Conservation (phyloP, 257 asterid species). For the Solanum pimpinellifolium region DNA sequence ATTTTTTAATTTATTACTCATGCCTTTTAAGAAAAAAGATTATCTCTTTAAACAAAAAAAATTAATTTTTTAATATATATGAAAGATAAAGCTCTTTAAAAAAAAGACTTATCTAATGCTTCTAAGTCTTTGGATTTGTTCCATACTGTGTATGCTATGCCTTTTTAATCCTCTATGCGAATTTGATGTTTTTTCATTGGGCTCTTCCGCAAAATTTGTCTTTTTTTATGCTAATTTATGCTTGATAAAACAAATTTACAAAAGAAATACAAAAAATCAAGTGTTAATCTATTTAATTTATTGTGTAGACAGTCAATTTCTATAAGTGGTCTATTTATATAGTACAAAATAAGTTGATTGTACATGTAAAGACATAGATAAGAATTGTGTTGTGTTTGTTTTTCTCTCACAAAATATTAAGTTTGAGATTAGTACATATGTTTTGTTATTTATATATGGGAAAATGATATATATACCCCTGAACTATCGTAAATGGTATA, state of each 20-base stretch:
- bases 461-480: too few species aligned
- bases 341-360: not conserved
- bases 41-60: not conserved
- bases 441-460: too few species aligned
- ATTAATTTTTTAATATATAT: too few species aligned
- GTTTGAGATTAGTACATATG: not conserved
- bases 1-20: not conserved
- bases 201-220: not conserved
- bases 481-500: too few species aligned
- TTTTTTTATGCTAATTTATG: not conserved
- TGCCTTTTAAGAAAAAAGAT: not conserved
- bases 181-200: too few species aligned
- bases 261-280: not conserved
- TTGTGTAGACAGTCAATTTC: not conserved
- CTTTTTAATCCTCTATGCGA: not conserved
- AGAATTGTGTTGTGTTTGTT: not conserved
- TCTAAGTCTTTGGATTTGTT: not conserved
- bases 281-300: not conserved
- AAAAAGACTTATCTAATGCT: too few species aligned
- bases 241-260: not conserved
- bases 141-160: not conserved
- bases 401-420: not conserved
- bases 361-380: not conserved
- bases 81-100: not conserved
- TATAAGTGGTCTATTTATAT: not conserved